Conservation (phyloP, 768 basidiomycete species). For the Asterophora lycoperdoides region DNA sequence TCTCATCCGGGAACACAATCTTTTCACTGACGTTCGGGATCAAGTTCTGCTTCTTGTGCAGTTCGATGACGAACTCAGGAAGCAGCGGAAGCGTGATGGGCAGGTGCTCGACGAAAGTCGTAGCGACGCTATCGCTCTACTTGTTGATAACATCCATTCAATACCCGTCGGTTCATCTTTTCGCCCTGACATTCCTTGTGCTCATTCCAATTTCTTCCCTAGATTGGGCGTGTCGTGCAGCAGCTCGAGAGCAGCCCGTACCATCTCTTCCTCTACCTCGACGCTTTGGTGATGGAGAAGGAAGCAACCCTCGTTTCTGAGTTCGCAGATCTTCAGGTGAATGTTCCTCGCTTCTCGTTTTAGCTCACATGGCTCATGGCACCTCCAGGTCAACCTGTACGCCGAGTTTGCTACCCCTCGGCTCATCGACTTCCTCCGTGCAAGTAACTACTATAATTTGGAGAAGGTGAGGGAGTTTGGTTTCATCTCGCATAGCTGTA, state of each 20-base stretch:
- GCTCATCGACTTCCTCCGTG: slow-evolving; percentile 87
- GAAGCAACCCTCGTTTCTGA: slow-evolving; percentile 76
- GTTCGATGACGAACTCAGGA: slow-evolving; percentile 86
- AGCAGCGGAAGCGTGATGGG: slow-evolving; percentile 45
- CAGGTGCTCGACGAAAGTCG: slow-evolving; percentile 37
- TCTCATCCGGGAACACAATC: slow-evolving; percentile 87
- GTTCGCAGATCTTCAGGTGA: slow-evolving; percentile 82
- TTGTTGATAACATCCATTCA: slow-evolving; percentile 93
- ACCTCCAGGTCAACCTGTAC: slow-evolving; percentile 73
- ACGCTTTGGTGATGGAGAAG: slow-evolving; percentile 74
- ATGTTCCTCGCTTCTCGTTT: neutral
- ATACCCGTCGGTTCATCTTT: slow-evolving; percentile 66
- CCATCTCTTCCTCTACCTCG: slow-evolving; percentile 91
- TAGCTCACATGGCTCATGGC: neutral
- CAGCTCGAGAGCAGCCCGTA: slow-evolving; percentile 73
- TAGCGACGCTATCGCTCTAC: slow-evolving; percentile 77
- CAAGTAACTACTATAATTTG: slow-evolving; percentile 87
- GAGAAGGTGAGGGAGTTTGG: slow-evolving; percentile 52
- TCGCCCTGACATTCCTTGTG: too few species aligned
- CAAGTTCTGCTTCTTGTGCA: slow-evolving; percentile 90
- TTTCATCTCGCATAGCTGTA: neutral
- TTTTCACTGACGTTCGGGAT: slow-evolving; percentile 93
- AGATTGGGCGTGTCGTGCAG: slow-evolving; percentile 86
- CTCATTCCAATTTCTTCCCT: neutral
- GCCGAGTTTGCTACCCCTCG: slow-evolving; percentile 79